phyloP scores from a whole-genome alignment of 2,329 filamentous ascomycete species.

The Talaromyces sp. region DNA sequence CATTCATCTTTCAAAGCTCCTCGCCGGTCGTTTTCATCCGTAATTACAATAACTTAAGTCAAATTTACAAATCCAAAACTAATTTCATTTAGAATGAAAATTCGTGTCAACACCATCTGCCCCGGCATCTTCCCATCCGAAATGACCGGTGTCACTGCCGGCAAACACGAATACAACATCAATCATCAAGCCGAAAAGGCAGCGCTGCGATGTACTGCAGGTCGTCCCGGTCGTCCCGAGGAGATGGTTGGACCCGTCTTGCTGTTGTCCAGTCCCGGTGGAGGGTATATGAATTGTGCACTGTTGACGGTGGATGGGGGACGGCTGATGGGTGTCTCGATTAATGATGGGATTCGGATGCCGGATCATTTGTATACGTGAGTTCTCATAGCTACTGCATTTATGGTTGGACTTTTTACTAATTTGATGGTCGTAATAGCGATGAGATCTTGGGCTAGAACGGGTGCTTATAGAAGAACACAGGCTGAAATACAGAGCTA shows the following conservation, averaged over 20 bases:
- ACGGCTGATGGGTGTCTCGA: conserved; percentile 18
- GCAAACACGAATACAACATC: conserved; percentile 22
- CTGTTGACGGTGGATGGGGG: conserved; percentile 28
- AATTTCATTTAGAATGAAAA: conserved; percentile 17
- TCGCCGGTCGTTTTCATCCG: conserved; percentile 20
- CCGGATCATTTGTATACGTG: conserved; percentile 20
- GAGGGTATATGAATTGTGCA: conserved; percentile 28
- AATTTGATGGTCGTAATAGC: background rate
- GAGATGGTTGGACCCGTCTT: conserved; percentile 28
- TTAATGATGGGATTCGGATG: conserved; percentile 20
- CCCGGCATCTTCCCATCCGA: conserved; percentile 22
- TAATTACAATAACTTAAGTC: background rate
- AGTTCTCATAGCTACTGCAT: background rate
- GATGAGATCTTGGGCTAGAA: conserved; percentile 15
- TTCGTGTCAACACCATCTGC: conserved; percentile 25
- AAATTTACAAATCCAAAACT: background rate
- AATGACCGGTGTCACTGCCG: conserved; percentile 18
- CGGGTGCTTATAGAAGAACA: background rate
- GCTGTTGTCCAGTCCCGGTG: conserved; percentile 25
- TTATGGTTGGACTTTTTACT: background rate
- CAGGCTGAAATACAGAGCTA: background rate
- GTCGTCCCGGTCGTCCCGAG: conserved; percentile 26
- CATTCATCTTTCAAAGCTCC: conserved; percentile 21
- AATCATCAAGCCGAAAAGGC: conserved; percentile 24
- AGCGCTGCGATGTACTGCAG: conserved; percentile 24